phyloP scores from a whole-genome alignment of 768 basidiomycete genomes.

The Suillus hirtellus region DNA sequence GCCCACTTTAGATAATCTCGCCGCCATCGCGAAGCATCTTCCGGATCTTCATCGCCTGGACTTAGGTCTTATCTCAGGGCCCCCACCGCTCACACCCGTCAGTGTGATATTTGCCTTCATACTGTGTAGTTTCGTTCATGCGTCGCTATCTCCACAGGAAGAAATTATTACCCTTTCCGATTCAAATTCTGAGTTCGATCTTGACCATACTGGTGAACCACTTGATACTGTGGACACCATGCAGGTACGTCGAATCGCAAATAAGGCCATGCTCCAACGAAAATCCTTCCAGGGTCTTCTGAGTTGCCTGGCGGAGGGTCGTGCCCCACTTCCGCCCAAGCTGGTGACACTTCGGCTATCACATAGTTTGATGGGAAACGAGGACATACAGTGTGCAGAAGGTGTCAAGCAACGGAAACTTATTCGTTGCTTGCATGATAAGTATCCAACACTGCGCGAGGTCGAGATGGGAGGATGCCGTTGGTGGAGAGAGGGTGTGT shows the following conservation, averaged over 20 bases:
- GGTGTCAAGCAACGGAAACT: background rate
- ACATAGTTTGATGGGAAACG: background rate
- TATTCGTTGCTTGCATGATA: background rate
- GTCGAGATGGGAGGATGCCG: background rate
- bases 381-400: background rate
- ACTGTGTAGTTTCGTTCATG: background rate
- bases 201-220: too few species aligned
- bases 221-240: background rate
- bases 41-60: background rate
- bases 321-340: slow-evolving; percentile 2
- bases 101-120: background rate
- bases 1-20: background rate
- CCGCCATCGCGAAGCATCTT: background rate
- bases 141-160: background rate
- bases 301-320: background rate
- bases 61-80: background rate
- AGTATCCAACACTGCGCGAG: background rate
- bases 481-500: background rate
- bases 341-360: slow-evolving; percentile 1
- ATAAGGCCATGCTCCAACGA: background rate
- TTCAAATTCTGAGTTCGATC: background rate
- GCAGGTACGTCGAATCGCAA: background rate
- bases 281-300: background rate
- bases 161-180: background rate
- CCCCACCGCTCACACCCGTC: background rate